Conservation (phyloP, 495 filamentous ascomycete genomes). For the Thermothielavioides terrestris region DNA sequence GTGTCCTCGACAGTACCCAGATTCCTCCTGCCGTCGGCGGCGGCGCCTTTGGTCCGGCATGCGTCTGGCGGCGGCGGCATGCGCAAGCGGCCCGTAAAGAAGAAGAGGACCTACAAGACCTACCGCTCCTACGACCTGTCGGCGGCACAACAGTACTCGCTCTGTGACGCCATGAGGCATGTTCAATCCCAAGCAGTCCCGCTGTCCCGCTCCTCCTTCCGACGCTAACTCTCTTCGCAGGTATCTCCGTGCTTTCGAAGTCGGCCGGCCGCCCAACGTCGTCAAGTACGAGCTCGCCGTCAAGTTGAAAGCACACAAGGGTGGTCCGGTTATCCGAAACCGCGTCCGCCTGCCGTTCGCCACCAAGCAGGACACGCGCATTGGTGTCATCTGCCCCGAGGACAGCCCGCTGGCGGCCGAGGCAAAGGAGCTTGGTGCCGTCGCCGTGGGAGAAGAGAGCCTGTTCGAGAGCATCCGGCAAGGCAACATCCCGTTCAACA, state of each 20-base stretch:
- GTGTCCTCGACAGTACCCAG: conserved; percentile 31
- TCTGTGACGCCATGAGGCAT: conserved; percentile 92
- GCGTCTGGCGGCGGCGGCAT: conserved; percentile 27
- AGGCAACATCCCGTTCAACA: conserved; percentile 73
- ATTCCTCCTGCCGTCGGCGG: conserved; percentile 33
- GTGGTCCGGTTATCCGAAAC: conserved; percentile 76
- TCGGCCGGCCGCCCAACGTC: conserved; percentile 61
- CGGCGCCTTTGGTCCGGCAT: conserved; percentile 28
- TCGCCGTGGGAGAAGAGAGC: conserved; percentile 73
- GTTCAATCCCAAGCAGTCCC: conserved; percentile 12
- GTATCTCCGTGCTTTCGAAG: conserved; percentile 86
- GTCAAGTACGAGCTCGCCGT: conserved; percentile 84
- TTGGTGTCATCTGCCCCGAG: conserved; percentile 81
- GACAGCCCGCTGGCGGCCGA: conserved; percentile 58
- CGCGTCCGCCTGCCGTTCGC: conserved; percentile 82
- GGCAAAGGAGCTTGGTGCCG: conserved; percentile 66
- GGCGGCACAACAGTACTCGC: conserved; percentile 58
- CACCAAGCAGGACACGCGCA: conserved; percentile 73
- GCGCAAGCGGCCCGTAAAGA: conserved; percentile 42
- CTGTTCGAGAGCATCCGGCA: conserved; percentile 73
- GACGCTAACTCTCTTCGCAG: conserved; percentile 66
- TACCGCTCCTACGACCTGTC: conserved; percentile 49
- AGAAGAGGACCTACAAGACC: conserved; percentile 57
- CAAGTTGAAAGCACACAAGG: conserved; percentile 67
- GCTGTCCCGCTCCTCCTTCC: neutral